Conservation (phyloP, 345 rosid genomes). For the Acer negundo region DNA sequence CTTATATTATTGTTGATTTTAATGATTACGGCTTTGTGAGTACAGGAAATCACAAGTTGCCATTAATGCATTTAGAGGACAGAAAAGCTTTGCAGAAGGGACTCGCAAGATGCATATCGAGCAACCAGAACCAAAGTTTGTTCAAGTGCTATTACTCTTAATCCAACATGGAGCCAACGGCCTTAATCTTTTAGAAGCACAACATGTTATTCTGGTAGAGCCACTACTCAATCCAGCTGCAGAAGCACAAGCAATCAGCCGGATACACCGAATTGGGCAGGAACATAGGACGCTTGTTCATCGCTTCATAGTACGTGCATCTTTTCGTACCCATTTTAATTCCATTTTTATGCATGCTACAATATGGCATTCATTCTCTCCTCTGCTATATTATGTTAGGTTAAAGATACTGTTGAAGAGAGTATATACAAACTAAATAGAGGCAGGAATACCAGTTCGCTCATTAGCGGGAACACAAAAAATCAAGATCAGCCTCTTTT, state of each 20-base stretch:
- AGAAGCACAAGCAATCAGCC: slow-evolving; percentile 94
- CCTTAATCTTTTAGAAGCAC: slow-evolving; percentile 93
- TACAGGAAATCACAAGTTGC: slow-evolving; percentile 85
- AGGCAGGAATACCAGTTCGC: slow-evolving; percentile 59
- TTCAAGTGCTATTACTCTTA: slow-evolving; percentile 82
- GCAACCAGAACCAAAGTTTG: slow-evolving; percentile 34
- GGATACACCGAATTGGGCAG: slow-evolving; percentile 95
- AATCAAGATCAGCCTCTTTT: slow-evolving; percentile 83
- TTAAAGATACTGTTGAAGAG: slow-evolving; percentile 85
- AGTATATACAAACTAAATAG: slow-evolving; percentile 87
- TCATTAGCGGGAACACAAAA: slow-evolving; percentile 80
- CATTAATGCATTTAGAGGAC: slow-evolving; percentile 75
- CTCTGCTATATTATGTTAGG: slow-evolving; percentile 41
- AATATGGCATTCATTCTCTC: slow-evolving; percentile 6
- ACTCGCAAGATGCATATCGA: slow-evolving; percentile 20
- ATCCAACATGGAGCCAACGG: slow-evolving; percentile 98
- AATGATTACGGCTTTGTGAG: slow-evolving; percentile 21
- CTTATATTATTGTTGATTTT: slow-evolving; percentile 1
- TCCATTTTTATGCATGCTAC: no score
- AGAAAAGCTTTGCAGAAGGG: slow-evolving; percentile 32
- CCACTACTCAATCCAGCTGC: slow-evolving; percentile 96
- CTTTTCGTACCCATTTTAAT: not conserved
- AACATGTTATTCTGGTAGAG: slow-evolving; percentile 91
- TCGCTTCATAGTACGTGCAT: slow-evolving; percentile 72
- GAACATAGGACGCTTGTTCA: slow-evolving; percentile 76